Evolutionary conservation across 768 basidiomycete genomes (phyloP), one percentile per base, ranked within the genome.

Genomic region (Chiua virens): DNA sequence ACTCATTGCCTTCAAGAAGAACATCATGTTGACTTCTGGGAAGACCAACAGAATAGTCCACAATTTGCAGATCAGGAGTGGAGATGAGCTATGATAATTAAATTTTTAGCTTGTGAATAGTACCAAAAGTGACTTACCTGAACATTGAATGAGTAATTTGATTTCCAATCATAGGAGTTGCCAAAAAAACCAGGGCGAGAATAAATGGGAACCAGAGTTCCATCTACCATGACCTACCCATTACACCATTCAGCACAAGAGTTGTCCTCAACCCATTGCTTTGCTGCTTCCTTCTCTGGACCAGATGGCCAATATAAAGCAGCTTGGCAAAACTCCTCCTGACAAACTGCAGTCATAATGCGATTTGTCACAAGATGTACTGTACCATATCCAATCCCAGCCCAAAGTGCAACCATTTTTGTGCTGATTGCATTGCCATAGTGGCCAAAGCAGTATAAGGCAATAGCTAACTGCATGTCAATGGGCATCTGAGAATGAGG

Each of bases 161-260:
- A 44, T 2, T 44, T 44, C 2, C 30, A 4, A 32, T 44, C 65
- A 56, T 68, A 76, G 13, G 64, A 64, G 35, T 73, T 65, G 1
- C 73, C 70, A 57, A 67, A 65, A 28, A 58, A 58, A 0, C 58
- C 67, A 2, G 73, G 73, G 35, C 61, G 62, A 10, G 57, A 49
- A 21, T 43, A 49, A 7, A 76, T 58, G 4, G 71, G 67, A 0
- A 77, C 56, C 6, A 75, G 49, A 8, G 72, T 77, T 1, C 75
- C 74, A 59, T 76, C 74, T 36, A 75, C 71, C 46, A 75, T 48
- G 36, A 59, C 66, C 68, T 68, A 77, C 0, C 73, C 73, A 52
- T 72, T 22, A 0, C 67, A 45, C 74, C 72, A 77, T 3, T 56
- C 45, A 28, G 22, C 15, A 38, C 75, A 77, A 1, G 70, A 71